A percentile compares a stretch with the other conserved stretches of the same genome.
These are phyloP conservation scores for Picea abies DNA, from an alignment of 83 land plant genomes.

Conservation along the genomic window DNA sequence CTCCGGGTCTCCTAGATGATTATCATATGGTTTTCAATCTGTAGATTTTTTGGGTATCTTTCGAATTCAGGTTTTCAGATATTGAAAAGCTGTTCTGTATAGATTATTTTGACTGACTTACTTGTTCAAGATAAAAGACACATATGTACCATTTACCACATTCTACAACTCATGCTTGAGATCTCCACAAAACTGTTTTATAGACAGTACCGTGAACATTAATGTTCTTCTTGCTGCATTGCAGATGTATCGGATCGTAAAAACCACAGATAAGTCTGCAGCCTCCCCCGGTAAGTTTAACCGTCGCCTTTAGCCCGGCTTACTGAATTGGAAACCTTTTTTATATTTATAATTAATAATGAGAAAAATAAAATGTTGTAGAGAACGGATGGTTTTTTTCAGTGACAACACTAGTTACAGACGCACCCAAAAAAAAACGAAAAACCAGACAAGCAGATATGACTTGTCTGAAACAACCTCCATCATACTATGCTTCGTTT, in stretches of 20 bases:
- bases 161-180: not conserved
- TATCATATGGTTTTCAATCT: not conserved
- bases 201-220: not conserved
- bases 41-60: not conserved
- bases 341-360: no score
- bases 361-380: no score
- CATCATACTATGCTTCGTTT: no score
- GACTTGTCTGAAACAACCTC: no score
- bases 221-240: not conserved
- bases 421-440: no score
- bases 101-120: not conserved
- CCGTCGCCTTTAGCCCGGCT: no score
- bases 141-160: not conserved
- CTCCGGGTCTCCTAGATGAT: no score
- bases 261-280: conserved; percentile 2
- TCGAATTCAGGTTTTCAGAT: not conserved
- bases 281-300: not conserved
- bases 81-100: not conserved
- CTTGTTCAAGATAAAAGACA: not conserved
- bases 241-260: conserved; percentile 3
- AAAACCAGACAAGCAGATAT: no score
- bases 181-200: not conserved
- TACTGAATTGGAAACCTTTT: no score
- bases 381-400: no score
- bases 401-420: no score